phyloP scores from a whole-genome alignment of 2,329 filamentous ascomycete genomes.

The Calonectria hawksworthii region DNA sequence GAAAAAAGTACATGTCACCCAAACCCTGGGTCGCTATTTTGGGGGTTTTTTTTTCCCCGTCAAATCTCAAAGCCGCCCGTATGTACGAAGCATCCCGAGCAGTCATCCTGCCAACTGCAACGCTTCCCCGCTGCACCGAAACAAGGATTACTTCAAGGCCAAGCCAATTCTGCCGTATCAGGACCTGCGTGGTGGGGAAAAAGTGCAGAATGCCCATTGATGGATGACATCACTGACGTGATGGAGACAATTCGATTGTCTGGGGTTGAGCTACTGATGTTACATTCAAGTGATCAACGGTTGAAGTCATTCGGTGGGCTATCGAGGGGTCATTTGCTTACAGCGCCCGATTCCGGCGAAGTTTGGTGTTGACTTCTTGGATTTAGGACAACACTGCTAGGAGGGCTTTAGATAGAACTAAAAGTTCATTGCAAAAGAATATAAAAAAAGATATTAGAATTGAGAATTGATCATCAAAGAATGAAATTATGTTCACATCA shows the following conservation, averaged over 20 bases:
- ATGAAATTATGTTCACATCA: background rate
- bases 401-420: background rate
- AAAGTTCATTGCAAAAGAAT: background rate
- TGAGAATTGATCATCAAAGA: background rate
- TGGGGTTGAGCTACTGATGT: background rate
- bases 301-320: too few species aligned
- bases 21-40: background rate
- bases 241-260: background rate
- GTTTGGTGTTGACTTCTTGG: too few species aligned
- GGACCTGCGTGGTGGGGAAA: background rate
- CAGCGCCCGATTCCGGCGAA: too few species aligned
- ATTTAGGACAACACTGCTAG: background rate
- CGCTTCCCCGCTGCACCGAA: background rate
- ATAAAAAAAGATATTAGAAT: background rate
- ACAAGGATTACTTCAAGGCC: background rate
- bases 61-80: background rate
- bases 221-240: background rate
- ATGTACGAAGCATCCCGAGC: background rate
- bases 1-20: too few species aligned
- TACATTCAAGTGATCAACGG: background rate
- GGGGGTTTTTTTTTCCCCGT: too few species aligned
- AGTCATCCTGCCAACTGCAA: background rate
- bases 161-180: background rate
- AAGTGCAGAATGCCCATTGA: background rate
- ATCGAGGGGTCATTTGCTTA: too few species aligned